Base-by-base conservation (phyloP, 495 filamentous ascomycete genomes). In the Xylaria bambusicola region DNA sequence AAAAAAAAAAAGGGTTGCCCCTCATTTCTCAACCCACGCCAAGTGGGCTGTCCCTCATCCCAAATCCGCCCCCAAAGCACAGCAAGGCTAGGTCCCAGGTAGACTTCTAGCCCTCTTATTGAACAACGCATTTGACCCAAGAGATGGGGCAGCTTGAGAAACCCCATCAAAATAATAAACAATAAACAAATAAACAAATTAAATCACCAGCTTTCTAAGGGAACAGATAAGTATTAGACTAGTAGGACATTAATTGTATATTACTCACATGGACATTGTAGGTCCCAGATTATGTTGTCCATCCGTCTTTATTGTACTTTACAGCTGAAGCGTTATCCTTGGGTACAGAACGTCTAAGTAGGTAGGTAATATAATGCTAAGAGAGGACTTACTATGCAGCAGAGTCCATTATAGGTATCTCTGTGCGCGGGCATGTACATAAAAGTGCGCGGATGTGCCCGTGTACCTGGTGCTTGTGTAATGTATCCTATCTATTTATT, bases 1-100 rank as follows among this genome's bases (percentile, higher is more conserved):
- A n/a, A n/a, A n/a, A n/a, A n/a, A n/a, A n/a, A n/a, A n/a, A n/a
- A n/a, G n/a, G 20, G 35, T 52, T 60, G 49, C 57, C 57, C 57
- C 57, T 60, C 57, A 60, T 60, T 60, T 60, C 57, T 33, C 23
- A 51, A 52, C 40, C 27, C 49, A 60, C 49, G 26, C 56, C 56
- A 59, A 59, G 56, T 59, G 56, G 56, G 46, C 46, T 36, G 21
- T 58, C 29, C 40, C 10, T 42, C 47, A n/a, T 47, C 38, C 23
- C 38, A 46, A 52, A 18, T 49, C 48, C n/a, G n/a, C n/a, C n/a
- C n/a, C 38, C 29, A 33, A 59, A 27, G 41, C 13, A 26, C 23
- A 18, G 38, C 17, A 51, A 58, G 46, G 46, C 31, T 49, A 50
- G 42, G 42, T 10, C 10, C 9, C 29, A 47, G 17, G 53, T n/a